Conservation (phyloP, 768 basidiomycete genomes). For the Hygrophorus pudorinus region DNA sequence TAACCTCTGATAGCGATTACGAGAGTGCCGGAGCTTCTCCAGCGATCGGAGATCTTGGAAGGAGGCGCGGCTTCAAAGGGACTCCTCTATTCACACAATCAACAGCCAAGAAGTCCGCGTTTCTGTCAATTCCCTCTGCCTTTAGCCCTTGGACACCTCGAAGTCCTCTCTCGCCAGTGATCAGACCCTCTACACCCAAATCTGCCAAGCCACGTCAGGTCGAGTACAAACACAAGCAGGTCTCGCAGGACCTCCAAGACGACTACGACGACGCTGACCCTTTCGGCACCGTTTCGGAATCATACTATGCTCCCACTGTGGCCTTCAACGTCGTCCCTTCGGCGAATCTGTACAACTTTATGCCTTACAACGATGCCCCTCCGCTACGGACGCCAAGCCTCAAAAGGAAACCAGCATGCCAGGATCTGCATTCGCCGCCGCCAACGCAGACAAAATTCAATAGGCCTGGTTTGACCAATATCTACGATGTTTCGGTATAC, state of each 20-base stretch:
- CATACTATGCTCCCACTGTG: conserved; percentile 9
- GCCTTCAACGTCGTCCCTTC: background rate
- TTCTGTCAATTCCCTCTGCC: conserved; percentile 14
- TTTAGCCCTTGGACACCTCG: conserved; percentile 10
- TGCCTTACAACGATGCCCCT: conserved; percentile 4
- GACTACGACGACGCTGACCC: conserved; percentile 13
- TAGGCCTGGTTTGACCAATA: conserved; percentile 9
- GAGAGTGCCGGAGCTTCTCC: background rate
- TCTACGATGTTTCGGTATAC: conserved; percentile 11
- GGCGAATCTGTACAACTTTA: conserved; percentile 10
- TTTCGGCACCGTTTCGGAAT: conserved; percentile 10
- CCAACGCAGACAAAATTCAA: background rate
- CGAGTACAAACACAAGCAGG: conserved; percentile 5
- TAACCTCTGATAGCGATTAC: background rate
- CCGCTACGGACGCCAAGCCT: conserved; percentile 4
- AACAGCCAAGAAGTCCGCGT: conserved; percentile 10
- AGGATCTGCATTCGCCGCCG: conserved; percentile 2
- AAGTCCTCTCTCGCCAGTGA: conserved; percentile 16
- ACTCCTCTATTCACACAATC: conserved; percentile 15
- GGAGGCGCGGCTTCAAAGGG: conserved; percentile 23
- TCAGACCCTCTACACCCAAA: conserved; percentile 14
- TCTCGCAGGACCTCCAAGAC: conserved; percentile 13
- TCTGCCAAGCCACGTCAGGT: conserved; percentile 12
- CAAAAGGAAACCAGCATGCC: conserved; percentile 5
- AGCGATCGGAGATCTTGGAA: conserved; percentile 17